Evolutionary conservation across 768 basidiomycete genomes (phyloP), one percentile per base, ranked within the genome.

Genomic region (Amanita brunnescens): DNA sequence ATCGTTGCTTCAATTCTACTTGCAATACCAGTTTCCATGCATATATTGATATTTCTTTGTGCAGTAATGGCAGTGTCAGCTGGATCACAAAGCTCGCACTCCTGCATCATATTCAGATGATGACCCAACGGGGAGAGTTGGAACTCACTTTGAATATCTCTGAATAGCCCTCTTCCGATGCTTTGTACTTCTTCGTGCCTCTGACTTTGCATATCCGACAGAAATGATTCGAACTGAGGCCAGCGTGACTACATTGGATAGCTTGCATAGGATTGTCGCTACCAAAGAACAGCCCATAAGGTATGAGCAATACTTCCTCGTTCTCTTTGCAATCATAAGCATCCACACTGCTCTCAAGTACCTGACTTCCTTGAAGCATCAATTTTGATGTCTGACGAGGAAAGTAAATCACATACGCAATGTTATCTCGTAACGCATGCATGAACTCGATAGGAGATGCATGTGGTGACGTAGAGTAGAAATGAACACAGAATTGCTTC

Each of bases 211-310:
- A 78, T 0, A 54, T 56, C 1, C 68, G 63, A 49, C 76, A 78
- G 54, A 74, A 73, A 23, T 58, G 61, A 24, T 67, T 70, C 0
- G 65, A 71, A 0, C 39, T 49, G 9, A 71, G 51, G 0, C 71
- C 74, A 51, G 73, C 66, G 43, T 78, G 76, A 43, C 67, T 75
- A 0, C 72, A 64, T 51, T 75, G 57, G 55, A 75, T 69, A 40
- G 72, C 67, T 29, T 69, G 69, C 74, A 74, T 75, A 0, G 72
- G 75, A 54, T 77, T 76, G 51, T 77, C 72, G 0, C 73, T 73
- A 0, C 69, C 60, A 10, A 72, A 29, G 0, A 67, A 68, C 0
- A 71, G 57, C 2, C 68, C 54, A 2, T 26, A 46, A 0, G 64
- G 64, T 30, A 71, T 56, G 0, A 71, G 26, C 2, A 70, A 55